Conservation (phyloP, 2,329 filamentous ascomycete genomes). For the Dothiorella sarmentorum region DNA sequence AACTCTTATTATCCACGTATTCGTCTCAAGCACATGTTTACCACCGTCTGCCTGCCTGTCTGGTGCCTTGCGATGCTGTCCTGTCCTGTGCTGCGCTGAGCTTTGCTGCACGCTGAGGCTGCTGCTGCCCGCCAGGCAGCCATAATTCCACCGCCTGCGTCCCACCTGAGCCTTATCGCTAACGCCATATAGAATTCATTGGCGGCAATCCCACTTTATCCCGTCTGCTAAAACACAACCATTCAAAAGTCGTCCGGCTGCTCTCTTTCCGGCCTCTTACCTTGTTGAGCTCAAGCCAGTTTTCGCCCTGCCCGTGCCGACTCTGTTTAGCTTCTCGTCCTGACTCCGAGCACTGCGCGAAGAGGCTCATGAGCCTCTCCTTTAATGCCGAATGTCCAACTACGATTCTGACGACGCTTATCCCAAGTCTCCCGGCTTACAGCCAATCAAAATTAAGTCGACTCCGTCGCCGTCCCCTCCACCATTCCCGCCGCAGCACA, state of each 20-base stretch:
- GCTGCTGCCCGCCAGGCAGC: constrained; percentile 8
- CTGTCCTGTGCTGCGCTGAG: not conserved
- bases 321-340: constrained; percentile 5
- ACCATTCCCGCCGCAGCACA: constrained; percentile 30
- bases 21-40: no score
- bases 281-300: constrained; percentile 9
- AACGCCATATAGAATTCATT: constrained; percentile 7
- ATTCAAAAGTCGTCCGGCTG: not conserved
- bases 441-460: constrained; percentile 43
- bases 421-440: constrained; percentile 42
- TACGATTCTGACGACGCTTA: constrained; percentile 52
- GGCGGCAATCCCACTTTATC: constrained; percentile 1
- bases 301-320: constrained; percentile 5
- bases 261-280: constrained; percentile 3
- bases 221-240: constrained; percentile 1
- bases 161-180: constrained; percentile 13
- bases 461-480: constrained; percentile 52
- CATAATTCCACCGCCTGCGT: not conserved
- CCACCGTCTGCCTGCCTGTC: no score
- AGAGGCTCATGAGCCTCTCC: constrained; percentile 18
- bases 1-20: constrained; percentile 9
- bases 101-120: not conserved
- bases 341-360: not conserved
- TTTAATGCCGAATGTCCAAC: constrained; percentile 20
- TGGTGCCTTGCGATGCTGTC: no score